Percentiles rank a stretch among this genome's conserved stretches.
phyloP scores from a whole-genome alignment of 257 asterid species.

The Penstemon barbatus region DNA sequence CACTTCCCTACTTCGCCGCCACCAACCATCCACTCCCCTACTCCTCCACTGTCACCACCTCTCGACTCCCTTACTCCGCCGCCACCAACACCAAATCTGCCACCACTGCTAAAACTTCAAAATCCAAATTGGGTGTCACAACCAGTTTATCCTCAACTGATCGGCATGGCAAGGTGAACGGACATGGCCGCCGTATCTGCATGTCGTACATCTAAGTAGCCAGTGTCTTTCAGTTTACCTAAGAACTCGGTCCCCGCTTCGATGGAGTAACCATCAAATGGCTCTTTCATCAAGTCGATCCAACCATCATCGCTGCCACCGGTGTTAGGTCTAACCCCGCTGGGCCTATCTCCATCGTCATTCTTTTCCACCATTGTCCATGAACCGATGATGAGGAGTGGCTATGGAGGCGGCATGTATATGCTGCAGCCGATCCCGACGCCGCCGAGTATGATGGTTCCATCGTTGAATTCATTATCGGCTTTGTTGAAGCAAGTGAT shows the following conservation, averaged over 20 bases:
- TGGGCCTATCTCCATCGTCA: conserved; percentile 26
- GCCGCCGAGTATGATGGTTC: conserved; percentile 22
- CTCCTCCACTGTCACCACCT: neutral
- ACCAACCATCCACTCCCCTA: neutral
- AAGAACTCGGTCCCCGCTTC: conserved; percentile 34
- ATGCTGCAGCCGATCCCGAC: conserved; percentile 3
- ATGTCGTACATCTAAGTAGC: conserved; percentile 32
- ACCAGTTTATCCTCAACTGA: conserved; percentile 9
- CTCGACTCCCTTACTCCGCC: too few species aligned
- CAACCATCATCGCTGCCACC: conserved; percentile 36
- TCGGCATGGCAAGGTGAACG: conserved; percentile 37
- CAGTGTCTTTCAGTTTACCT: conserved; percentile 35
- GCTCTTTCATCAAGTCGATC: conserved; percentile 41
- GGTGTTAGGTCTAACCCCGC: conserved; percentile 34
- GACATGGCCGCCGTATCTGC: conserved; percentile 40
- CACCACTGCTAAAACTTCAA: neutral
- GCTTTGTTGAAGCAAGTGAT: conserved; percentile 59
- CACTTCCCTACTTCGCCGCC: conserved; percentile 4
- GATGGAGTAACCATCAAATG: conserved; percentile 16
- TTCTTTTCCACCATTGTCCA: conserved; percentile 13
- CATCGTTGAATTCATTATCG: conserved; percentile 51
- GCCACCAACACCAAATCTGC: too few species aligned
- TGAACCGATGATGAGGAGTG: conserved; percentile 6
- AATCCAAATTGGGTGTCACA: conserved; percentile 4
- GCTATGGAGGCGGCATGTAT: neutral